Base-by-base conservation (phyloP, 1,284 basidiomycete species). In the Moniliophthora roreri region DNA sequence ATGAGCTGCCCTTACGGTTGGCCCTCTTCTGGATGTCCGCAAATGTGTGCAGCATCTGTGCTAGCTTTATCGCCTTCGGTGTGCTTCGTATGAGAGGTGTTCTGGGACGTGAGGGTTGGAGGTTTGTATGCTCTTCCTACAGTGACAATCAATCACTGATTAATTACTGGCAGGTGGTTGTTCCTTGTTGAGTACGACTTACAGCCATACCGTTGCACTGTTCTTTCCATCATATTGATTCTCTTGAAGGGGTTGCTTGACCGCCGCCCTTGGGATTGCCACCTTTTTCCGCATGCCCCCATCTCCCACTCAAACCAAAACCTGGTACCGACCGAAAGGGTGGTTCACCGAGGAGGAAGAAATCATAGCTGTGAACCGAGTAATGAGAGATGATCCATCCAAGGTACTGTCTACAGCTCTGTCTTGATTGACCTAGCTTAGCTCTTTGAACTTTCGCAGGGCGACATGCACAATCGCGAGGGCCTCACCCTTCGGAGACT, bases 401-500 rank as follows among this genome's bases (percentile, higher is more conserved):
- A 87, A 90, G 74, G 80, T 51, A 10, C 15, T 10, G 18, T 41
- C 41, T 9, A n/a, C 3, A 10, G 7, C n/a, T 10, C 0, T 6
- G 1, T 16, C 15, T 11, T 16, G n/a, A 34, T 23, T 41, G n/a
- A n/a, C n/a, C n/a, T n/a, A n/a, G n/a, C n/a, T n/a, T n/a, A n/a
- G 18, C 49, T 11, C 11, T 11, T 24, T 16, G 13, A 28, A n/a
- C 37, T 48, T 16, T 48, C 10, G 6, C 16, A 79, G 74, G 77
- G 81, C 4, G 80, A 83, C 57, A 91, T 91, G 89, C 87, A 91
- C 69, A 92, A 92, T 58, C 81, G 89, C 21, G 79, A 91, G 66
- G 84, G 83, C 0, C 65, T 91, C n/a, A 73, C 77, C 0, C 28
- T 77, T 10, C 75, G 71, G 59, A 77, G 78, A 52, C 71, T 89